Evolutionary conservation across 1,284 basidiomycete genomes (phyloP), one percentile per base, ranked within the genome.

Genomic region (Peniophora sp.): DNA sequence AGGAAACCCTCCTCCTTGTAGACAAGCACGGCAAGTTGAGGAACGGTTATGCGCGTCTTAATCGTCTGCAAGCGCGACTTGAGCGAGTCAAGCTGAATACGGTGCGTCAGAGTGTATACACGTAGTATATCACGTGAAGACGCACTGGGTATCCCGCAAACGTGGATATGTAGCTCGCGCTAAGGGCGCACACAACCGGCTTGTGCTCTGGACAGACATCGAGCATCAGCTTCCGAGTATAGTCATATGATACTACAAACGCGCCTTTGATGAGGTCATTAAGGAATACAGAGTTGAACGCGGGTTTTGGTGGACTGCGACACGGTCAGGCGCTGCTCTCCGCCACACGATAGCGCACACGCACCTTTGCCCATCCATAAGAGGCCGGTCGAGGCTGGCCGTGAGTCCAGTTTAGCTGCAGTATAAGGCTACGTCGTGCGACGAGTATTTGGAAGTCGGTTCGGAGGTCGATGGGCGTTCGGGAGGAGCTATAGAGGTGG

Each of bases 31-130:
- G 86, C 85, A 52, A 94, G 78, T 59, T 75, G 76, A 6, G 85
- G 81, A 52, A 94, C 82, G 1, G 85, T 81, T 53, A 91, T 78
- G 51, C 75, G 79, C 50, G 78, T 83, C 66, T 88, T 84, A 50
- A 84, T 89, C 36, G 91, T 92, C 69, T 97, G 93, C 45, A 97
- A 70, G 56, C 93, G 80, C 49, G 90, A 93, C 69, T 94, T 96
- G 67, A 96, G 79, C 52, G 90, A 93, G 66, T 97, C 93, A 69
- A 97, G 74, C 79, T 81, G 54, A 18, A 15, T 9, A 36, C 20
- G 41, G n/a, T 48, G 51, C 11, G 39, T 23, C 24, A 37, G 14
- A 35, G 23, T 24, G 20, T 23, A 24, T n/a, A 36, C 24, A 10
- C 22, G 12, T 47, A 20, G 23, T 46, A 17, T 24, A 27, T 35